Percentiles rank a stretch among this genome's conserved stretches.
These are phyloP conservation scores for Thraustotheca clavata DNA, from an alignment of 352 stramenopile species.

Conservation along the genomic window DNA sequence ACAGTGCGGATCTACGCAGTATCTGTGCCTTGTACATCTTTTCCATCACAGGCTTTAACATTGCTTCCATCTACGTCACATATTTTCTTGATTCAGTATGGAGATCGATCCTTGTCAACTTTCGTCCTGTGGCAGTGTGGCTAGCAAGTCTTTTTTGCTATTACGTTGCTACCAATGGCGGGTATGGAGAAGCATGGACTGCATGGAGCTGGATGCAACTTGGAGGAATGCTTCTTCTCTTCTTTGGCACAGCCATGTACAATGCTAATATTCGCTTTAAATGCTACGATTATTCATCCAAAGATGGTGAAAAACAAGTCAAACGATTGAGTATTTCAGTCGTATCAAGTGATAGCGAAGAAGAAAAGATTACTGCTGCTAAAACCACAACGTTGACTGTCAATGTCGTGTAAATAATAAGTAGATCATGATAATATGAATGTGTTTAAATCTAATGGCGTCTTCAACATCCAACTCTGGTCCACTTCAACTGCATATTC, in stretches of 20 bases:
- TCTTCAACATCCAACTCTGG: constrained; percentile 1
- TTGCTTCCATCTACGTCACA: constrained; percentile 80
- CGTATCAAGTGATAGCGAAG: background rate
- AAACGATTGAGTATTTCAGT: background rate
- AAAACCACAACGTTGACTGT: background rate
- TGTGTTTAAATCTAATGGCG: background rate
- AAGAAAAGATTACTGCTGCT: constrained; percentile 3
- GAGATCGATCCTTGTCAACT: constrained; percentile 61
- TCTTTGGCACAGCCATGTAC: constrained; percentile 84
- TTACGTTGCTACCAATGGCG: constrained; percentile 53
- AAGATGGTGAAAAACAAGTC: background rate
- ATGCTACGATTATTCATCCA: background rate
- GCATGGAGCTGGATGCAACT: constrained; percentile 68
- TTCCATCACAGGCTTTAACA: constrained; percentile 79
- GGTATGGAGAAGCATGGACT: constrained; percentile 75
- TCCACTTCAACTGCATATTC: constrained; percentile 5
- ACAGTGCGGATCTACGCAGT: constrained; percentile 7
- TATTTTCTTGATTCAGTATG: constrained; percentile 77
- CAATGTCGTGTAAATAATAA: background rate
- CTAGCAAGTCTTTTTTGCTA: constrained; percentile 51
- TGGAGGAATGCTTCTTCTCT: constrained; percentile 60
- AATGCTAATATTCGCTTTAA: constrained; percentile 34
- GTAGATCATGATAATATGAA: background rate
- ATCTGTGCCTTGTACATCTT: constrained; percentile 55
- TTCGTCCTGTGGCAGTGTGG: constrained; percentile 18